These are phyloP conservation scores for Laetiporus sulphureus DNA, from an alignment of 1,284 basidiomycete species.

Conservation along the genomic window DNA sequence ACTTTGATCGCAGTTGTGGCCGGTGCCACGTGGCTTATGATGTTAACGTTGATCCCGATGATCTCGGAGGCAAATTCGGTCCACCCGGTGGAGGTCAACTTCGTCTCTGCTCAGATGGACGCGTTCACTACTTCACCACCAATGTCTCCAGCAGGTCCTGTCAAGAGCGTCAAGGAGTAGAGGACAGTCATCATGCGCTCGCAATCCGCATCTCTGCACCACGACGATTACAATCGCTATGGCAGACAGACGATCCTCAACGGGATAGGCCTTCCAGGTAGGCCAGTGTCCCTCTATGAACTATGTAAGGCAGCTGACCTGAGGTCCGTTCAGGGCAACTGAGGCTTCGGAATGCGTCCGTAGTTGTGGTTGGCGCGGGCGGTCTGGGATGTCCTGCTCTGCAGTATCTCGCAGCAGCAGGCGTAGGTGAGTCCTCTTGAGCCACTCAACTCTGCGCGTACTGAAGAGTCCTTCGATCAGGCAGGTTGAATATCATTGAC, in stretches of 20 bases:
- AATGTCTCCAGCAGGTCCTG: too few species aligned
- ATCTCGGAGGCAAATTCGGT: too few species aligned
- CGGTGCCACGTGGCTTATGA: too few species aligned
- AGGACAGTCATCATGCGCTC: too few species aligned
- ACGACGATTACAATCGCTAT: slow-evolving; percentile 84
- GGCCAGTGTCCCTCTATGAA: slow-evolving; percentile 4
- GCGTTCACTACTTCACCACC: too few species aligned
- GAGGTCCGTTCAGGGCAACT: slow-evolving; percentile 64
- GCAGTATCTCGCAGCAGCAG: slow-evolving; percentile 89
- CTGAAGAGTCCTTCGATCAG: slow-evolving; percentile 30
- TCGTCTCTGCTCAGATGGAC: too few species aligned
- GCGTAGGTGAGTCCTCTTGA: slow-evolving; percentile 60
- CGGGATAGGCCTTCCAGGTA: slow-evolving; percentile 81
- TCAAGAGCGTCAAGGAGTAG: too few species aligned
- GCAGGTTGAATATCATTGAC: slow-evolving; percentile 83
- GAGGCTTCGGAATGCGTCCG: slow-evolving; percentile 67
- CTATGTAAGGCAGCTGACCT: slow-evolving; percentile 1
- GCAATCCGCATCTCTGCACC: too few species aligned
- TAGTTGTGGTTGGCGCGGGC: slow-evolving; percentile 91
- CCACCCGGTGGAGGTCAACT: too few species aligned
- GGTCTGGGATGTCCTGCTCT: slow-evolving; percentile 95
- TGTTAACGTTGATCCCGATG: too few species aligned
- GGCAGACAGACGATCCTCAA: slow-evolving; percentile 96
- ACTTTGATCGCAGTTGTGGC: too few species aligned
- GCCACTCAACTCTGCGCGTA: background rate